phyloP scores from a whole-genome alignment of 78 protist species.

The Dictyostelium capitatum region DNA sequence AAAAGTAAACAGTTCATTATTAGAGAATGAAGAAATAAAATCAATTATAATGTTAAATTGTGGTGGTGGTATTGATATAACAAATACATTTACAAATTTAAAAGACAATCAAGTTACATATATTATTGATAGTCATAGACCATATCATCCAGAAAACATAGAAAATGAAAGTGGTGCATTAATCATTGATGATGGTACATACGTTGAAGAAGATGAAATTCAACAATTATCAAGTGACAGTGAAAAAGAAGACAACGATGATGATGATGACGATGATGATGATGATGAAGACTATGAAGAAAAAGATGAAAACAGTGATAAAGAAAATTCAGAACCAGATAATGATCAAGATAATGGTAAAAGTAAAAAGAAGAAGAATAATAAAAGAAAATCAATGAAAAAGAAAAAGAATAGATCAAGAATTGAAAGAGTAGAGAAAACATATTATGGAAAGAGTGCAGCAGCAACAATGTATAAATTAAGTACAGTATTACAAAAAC shows the following conservation, averaged over 20 bases:
- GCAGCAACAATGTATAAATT: conserved; percentile 53
- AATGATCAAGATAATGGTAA: neutral
- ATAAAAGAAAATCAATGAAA: neutral
- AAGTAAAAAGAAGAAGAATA: conserved; percentile 22
- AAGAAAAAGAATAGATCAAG: conserved; percentile 24
- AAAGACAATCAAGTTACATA: conserved; percentile 44
- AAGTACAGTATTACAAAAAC: conserved; percentile 35
- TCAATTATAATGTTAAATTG: conserved; percentile 76
- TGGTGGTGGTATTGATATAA: conserved; percentile 76
- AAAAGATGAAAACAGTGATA: neutral
- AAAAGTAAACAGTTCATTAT: conserved; percentile 21
- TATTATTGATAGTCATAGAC: conserved; percentile 81
- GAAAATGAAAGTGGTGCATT: neutral
- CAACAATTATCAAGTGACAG: conserved; percentile 8
- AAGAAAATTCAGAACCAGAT: conserved; percentile 4
- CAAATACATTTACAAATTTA: conserved; percentile 27
- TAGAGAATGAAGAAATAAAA: conserved; percentile 56
- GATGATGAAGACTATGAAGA: conserved; percentile 27
- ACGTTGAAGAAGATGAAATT: neutral
- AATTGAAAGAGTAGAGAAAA: neutral
- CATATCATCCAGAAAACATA: conserved; percentile 36
- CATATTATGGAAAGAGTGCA: conserved; percentile 77
- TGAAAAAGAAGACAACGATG: conserved; percentile 8
- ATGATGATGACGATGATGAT: conserved; percentile 21
- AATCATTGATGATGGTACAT: conserved; percentile 72